A percentile compares a stretch with the other conserved stretches of the same genome.
Conservation (phyloP, 192 early-diverging fungal genomes). For the Gryganskiella cystojenkinii region DNA sequence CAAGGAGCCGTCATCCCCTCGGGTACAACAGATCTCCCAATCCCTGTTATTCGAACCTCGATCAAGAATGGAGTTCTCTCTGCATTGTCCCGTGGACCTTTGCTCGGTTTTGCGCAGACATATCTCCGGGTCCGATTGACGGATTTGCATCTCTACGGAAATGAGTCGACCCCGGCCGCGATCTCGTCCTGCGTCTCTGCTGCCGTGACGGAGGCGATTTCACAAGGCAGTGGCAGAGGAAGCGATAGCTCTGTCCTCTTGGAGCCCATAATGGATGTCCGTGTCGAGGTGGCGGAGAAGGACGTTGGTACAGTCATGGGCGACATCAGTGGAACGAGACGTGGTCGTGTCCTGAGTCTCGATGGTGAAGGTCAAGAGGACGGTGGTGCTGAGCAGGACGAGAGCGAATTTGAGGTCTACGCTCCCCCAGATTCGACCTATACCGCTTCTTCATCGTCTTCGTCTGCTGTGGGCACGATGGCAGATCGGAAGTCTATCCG, state of each 20-base stretch:
- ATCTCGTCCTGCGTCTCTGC: slow-evolving; percentile 73
- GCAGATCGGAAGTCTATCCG: slow-evolving; percentile 59
- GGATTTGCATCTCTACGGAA: slow-evolving; percentile 65
- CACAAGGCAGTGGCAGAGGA: slow-evolving; percentile 22
- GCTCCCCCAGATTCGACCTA: slow-evolving; percentile 58
- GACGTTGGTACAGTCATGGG: slow-evolving; percentile 82
- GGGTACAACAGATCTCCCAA: slow-evolving; percentile 14
- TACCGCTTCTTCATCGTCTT: slow-evolving; percentile 6
- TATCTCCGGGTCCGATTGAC: slow-evolving; percentile 65
- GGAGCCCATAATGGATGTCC: slow-evolving; percentile 88
- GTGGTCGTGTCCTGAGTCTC: slow-evolving; percentile 76
- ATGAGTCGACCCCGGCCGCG: slow-evolving; percentile 66
- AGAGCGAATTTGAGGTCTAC: slow-evolving; percentile 55
- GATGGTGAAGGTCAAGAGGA: slow-evolving; percentile 50
- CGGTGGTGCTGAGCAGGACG: slow-evolving; percentile 23
- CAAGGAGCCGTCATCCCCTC: slow-evolving; percentile 25
- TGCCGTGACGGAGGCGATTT: slow-evolving; percentile 68
- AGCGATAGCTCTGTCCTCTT: slow-evolving; percentile 58
- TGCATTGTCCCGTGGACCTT: slow-evolving; percentile 77
- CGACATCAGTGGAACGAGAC: slow-evolving; percentile 81
- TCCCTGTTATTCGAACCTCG: slow-evolving; percentile 55
- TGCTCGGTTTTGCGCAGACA: slow-evolving; percentile 83
- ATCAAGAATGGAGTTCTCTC: slow-evolving; percentile 73
- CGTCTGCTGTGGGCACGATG: slow-evolving; percentile 19
- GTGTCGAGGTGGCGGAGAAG: slow-evolving; percentile 73